These are phyloP conservation scores for Metarhizium robertsii DNA, from an alignment of 2,329 filamentous ascomycete genomes.

Conservation along the genomic window DNA sequence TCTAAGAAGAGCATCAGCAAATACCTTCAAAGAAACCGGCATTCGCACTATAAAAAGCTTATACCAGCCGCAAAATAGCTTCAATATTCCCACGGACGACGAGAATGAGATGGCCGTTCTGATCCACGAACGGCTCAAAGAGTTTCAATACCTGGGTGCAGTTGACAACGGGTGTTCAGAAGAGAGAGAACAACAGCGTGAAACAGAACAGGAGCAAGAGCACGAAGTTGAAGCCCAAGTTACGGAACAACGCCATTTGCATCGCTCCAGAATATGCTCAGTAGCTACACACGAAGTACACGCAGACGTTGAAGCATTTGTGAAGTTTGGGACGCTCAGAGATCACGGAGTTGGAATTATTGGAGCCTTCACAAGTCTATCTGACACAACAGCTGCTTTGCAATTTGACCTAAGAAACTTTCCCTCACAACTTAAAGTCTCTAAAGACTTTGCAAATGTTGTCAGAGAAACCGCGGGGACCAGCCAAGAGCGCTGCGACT, in stretches of 20 bases:
- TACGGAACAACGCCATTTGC: constrained; percentile 38
- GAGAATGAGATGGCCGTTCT: not conserved
- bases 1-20: not conserved
- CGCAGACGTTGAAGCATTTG: constrained; percentile 20
- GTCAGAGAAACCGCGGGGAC: not conserved
- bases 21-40: not conserved
- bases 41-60: constrained; percentile 1
- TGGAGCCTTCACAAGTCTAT: constrained; percentile 7
- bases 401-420: constrained; percentile 9
- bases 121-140: not conserved
- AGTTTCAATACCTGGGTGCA: not conserved
- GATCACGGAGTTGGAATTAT: not conserved
- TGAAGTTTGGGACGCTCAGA: not conserved
- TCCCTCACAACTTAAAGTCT: constrained; percentile 1
- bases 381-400: constrained; percentile 10
- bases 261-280: constrained; percentile 15
- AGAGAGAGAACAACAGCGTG: constrained; percentile 52
- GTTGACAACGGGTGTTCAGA: not conserved
- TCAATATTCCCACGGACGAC: not conserved
- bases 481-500: constrained; percentile 6
- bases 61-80: not conserved
- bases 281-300: constrained; percentile 30
- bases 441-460: constrained; percentile 6
- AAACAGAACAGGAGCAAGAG: constrained; percentile 48
- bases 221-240: constrained; percentile 44